phyloP scores from a whole-genome alignment of 352 stramenopile genomes.

The Phytophthora meadii region DNA sequence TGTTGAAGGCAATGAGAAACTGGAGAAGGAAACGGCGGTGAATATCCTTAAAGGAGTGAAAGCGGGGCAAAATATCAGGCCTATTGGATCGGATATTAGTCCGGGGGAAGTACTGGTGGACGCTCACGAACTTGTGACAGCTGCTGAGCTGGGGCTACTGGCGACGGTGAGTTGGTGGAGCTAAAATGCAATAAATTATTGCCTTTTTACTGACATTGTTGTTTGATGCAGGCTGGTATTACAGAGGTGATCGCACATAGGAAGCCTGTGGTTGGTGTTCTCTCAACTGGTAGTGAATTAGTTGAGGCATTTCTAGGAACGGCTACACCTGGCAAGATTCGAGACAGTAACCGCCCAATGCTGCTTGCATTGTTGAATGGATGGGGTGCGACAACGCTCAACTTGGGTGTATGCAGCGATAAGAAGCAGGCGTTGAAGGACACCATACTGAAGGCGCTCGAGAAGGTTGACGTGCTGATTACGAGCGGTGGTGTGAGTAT shows the following conservation, averaged over 20 bases:
- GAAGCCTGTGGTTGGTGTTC: conserved; percentile 87
- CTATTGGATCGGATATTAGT: conserved; percentile 93
- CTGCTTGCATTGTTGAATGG: conserved; percentile 74
- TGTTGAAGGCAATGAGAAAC: conserved; percentile 41
- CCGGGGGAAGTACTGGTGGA: conserved; percentile 79
- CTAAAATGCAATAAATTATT: neutral
- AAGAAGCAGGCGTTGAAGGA: conserved; percentile 59
- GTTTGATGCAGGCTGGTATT: conserved; percentile 65
- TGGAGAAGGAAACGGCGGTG: conserved; percentile 49
- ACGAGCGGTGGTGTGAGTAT: conserved; percentile 96
- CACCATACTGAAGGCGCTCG: conserved; percentile 51
- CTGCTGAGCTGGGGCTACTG: conserved; percentile 93
- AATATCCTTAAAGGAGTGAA: conserved; percentile 73
- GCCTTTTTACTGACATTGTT: conserved; percentile 1
- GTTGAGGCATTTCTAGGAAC: conserved; percentile 62
- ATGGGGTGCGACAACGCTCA: conserved; percentile 55
- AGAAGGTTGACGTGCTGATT: conserved; percentile 92
- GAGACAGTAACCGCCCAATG: conserved; percentile 96
- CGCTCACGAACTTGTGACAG: conserved; percentile 73
- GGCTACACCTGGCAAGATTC: conserved; percentile 84
- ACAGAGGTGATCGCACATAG: conserved; percentile 73
- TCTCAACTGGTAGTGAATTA: conserved; percentile 97
- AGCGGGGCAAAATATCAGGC: conserved; percentile 79
- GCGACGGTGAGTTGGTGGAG: conserved; percentile 69
- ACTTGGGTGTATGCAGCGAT: conserved; percentile 84